A percentile compares a stretch with the other conserved stretches of the same genome.
Conservation (phyloP, 805 yeast genomes). For the Saccharomycopsis lassenensis region DNA sequence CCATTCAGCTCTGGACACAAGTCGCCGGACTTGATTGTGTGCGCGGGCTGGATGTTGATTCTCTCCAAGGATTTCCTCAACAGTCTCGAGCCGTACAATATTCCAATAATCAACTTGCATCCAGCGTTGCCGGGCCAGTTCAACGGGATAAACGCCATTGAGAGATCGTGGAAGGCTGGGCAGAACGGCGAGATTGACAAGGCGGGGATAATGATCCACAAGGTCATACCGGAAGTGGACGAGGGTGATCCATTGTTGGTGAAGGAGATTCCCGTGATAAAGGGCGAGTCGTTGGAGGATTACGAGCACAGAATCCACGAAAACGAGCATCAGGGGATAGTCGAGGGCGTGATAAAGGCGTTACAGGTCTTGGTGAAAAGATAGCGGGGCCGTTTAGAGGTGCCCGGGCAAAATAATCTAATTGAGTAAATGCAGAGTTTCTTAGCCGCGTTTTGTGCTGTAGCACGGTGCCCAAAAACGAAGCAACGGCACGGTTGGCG, state of each 20-base stretch:
- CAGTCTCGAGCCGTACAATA: slow-evolving; percentile 46
- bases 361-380: slow-evolving; percentile 23
- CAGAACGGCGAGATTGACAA: slow-evolving; percentile 64
- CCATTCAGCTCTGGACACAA: slow-evolving; percentile 24
- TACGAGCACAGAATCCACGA: slow-evolving; percentile 78
- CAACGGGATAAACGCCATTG: slow-evolving; percentile 96
- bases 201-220: slow-evolving; percentile 95
- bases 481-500: no score
- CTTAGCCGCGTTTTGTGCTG: no score
- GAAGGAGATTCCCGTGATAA: slow-evolving; percentile 57
- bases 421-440: no score
- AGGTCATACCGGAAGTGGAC: slow-evolving; percentile 93
- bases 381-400: no score
- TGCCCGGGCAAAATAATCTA: no score
- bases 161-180: slow-evolving; percentile 92
- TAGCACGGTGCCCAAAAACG: no score
- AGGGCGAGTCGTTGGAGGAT: slow-evolving; percentile 65
- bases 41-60: slow-evolving; percentile 98
- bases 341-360: slow-evolving; percentile 74
- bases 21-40: slow-evolving; percentile 78
- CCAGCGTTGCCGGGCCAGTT: slow-evolving; percentile 97
- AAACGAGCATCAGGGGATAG: slow-evolving; percentile 84
- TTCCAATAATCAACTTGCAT: slow-evolving; percentile 85
- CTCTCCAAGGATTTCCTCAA: slow-evolving; percentile 65
- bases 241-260: slow-evolving; percentile 84